A percentile compares a stretch with the other conserved stretches of the same genome.
These are phyloP conservation scores for Neltuma alba DNA, from an alignment of 306 rosid genomes.

Conservation along the genomic window DNA sequence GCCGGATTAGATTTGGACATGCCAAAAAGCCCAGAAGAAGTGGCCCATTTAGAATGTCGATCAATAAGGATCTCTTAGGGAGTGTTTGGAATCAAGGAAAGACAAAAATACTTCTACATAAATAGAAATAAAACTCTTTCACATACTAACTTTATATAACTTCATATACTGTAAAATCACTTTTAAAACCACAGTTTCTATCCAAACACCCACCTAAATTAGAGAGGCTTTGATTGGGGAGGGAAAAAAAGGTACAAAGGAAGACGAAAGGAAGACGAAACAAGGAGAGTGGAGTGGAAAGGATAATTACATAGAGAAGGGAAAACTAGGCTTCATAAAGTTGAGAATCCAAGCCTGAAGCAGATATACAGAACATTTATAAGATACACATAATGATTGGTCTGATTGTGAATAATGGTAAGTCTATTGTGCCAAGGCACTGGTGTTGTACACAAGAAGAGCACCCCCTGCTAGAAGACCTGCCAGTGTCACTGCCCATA, in stretches of 20 bases:
- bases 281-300: neutral
- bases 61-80: too few species aligned
- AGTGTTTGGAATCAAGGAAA: too few species aligned
- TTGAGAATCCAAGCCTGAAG: neutral
- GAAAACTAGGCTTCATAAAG: neutral
- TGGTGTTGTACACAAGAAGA: slow-evolving; percentile 97
- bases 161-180: too few species aligned
- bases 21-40: neutral
- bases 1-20: neutral
- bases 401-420: neutral
- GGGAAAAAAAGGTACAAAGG: too few species aligned
- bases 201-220: too few species aligned
- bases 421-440: slow-evolving; percentile 88
- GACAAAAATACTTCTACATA: too few species aligned
- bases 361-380: neutral
- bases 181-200: too few species aligned
- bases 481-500: slow-evolving; percentile 88
- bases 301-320: neutral
- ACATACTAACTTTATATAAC: too few species aligned
- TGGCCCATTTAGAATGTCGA: neutral
- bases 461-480: slow-evolving; percentile 94
- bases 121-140: too few species aligned
- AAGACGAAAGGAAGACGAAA: neutral
- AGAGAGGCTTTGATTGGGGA: too few species aligned
- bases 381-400: neutral